phyloP scores from a whole-genome alignment of 306 rosid species.

The Abrus precatorius region DNA sequence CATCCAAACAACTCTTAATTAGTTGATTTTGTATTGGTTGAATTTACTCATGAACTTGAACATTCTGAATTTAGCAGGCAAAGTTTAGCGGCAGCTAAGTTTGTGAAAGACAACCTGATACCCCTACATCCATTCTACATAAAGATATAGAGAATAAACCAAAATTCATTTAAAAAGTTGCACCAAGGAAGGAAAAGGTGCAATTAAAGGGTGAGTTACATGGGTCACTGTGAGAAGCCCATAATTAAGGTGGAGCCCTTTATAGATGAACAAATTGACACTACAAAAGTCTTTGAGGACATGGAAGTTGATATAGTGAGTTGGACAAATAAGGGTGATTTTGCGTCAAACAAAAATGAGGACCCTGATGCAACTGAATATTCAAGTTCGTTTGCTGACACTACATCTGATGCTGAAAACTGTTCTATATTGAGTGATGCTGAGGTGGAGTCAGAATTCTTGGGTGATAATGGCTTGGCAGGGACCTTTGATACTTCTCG shows the following conservation, averaged over 20 bases:
- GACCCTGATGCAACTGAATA: slow-evolving; percentile 92
- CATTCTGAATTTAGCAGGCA: slow-evolving; percentile 45
- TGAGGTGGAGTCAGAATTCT: slow-evolving; percentile 79
- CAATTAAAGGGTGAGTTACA: slow-evolving; percentile 51
- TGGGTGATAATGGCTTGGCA: slow-evolving; percentile 59
- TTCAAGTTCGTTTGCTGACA: slow-evolving; percentile 85
- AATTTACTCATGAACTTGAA: slow-evolving; percentile 29
- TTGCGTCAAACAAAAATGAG: slow-evolving; percentile 56
- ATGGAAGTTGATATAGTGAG: slow-evolving; percentile 71
- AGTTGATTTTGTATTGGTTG: slow-evolving; percentile 19
- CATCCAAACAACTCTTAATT: too few species aligned
- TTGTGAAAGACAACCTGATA: slow-evolving; percentile 44
- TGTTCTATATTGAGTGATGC: slow-evolving; percentile 72
- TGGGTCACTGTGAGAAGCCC: slow-evolving; percentile 47
- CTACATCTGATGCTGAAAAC: slow-evolving; percentile 65
- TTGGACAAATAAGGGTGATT: slow-evolving; percentile 61
- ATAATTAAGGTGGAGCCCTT: slow-evolving; percentile 59
- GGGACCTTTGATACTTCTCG: slow-evolving; percentile 59
- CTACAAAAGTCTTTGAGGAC: slow-evolving; percentile 54
- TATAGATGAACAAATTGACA: slow-evolving; percentile 52
- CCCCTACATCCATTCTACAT: slow-evolving; percentile 51
- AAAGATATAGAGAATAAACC: slow-evolving; percentile 50
- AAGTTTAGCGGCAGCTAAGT: slow-evolving; percentile 38
- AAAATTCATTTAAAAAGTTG: slow-evolving; percentile 40
- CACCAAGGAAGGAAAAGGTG: slow-evolving; percentile 46